Evolutionary conservation across 768 basidiomycete genomes (phyloP), one percentile per base, ranked within the genome.

Genomic region (Lentinula sp.): DNA sequence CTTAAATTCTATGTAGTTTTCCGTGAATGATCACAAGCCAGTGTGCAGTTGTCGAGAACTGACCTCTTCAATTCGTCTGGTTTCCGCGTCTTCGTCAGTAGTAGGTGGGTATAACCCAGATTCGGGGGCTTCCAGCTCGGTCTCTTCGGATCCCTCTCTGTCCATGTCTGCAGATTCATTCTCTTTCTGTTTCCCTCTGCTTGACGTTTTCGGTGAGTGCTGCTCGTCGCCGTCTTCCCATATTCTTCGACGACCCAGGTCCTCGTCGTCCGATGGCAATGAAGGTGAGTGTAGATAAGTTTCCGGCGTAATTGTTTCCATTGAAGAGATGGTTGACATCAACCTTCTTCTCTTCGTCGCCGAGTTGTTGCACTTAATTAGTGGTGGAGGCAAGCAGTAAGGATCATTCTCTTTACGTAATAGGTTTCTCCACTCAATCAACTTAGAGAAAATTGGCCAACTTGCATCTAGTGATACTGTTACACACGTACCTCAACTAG

Each of bases 61-160:
- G 71, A 88, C 91, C 84, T 92, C 89, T 75, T 86, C 80, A 18
- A 93, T 77, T 59, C 84, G 77, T 61, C 84, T 81, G 32, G 88
- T 84, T 64, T 92, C 91, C 46, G 80, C 80, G 35, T 80, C 80
- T 18, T 85, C 86, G 63, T 91, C 86, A 45, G 75, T 84, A 43
- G 70, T 80, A 3, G 91, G 91, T 1, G 91, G 89, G 66, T 92
- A 92, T 28, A 74, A 71, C 32, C 63, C 70, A n/a, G 65, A 65
- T 42, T 67, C 67, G 18, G 60, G 67, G 31, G 61, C 63, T 59
- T 61, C 65, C 18, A 42, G 58, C 16, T 37, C 59, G 21, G 58
- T 31, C 7, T 39, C 32, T 65, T 65, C 52, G 73, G 75, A 32
- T 75, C 73, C 31, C 68, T 65, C 31, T 67, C 67, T 37, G 61